Evolutionary conservation across 1,284 basidiomycete genomes (phyloP).

Genomic region (Pisolithus thermaeus): DNA sequence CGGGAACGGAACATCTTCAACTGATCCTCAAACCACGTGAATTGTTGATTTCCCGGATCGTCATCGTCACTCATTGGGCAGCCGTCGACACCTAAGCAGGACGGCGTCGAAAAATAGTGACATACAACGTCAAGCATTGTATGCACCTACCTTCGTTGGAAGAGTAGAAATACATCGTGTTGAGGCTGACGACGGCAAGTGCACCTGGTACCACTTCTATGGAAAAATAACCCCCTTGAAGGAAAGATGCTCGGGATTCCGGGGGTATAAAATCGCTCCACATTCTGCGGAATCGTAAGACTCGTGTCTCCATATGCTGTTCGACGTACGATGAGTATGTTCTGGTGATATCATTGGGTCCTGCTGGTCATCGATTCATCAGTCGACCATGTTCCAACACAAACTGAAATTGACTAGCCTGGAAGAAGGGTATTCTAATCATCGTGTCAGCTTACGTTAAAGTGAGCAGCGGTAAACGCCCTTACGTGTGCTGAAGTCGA

Average conservation of each 20-base stretch:
- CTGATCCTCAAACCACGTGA: constrained; percentile 91
- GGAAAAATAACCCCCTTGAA: constrained; percentile 81
- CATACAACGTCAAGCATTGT: neutral
- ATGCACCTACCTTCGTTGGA: constrained; percentile 70
- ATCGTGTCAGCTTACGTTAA: constrained; percentile 7
- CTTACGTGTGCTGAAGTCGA: constrained; percentile 53
- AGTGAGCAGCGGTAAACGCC: constrained; percentile 9
- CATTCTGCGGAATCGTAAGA: constrained; percentile 44
- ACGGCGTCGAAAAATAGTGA: neutral
- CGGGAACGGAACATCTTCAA: constrained; percentile 65
- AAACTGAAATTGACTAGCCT: constrained; percentile 34
- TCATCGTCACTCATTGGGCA: constrained; percentile 53
- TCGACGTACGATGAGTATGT: constrained; percentile 58
- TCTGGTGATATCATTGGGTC: constrained; percentile 77
- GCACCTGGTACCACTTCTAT: constrained; percentile 75
- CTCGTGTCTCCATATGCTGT: constrained; percentile 8
- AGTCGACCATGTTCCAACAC: constrained; percentile 5
- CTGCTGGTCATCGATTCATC: constrained; percentile 28
- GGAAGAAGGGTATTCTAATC: constrained; percentile 60
- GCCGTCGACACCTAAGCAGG: constrained; percentile 53
- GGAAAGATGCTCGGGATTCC: constrained; percentile 72
- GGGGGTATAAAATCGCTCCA: constrained; percentile 85
- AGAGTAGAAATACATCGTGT: constrained; percentile 92
- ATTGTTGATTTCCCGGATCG: constrained; percentile 80
- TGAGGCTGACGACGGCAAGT: constrained; percentile 80